These are phyloP conservation scores for Prunus padus DNA, from an alignment of 306 rosid genomes.

Conservation along the genomic window DNA sequence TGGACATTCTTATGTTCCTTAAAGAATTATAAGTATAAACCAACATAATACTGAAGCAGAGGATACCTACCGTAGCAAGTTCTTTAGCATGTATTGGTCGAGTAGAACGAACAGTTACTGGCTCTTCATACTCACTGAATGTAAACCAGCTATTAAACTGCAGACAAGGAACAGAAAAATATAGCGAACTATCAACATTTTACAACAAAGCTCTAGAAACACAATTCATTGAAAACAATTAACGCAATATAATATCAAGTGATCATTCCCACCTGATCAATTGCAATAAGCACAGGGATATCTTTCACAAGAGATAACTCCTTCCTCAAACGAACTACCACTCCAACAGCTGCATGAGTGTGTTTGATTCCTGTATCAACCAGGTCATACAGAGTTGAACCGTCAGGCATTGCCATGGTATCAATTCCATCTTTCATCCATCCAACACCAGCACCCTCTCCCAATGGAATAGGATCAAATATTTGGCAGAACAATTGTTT, in stretches of 20 bases:
- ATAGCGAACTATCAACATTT: constrained; percentile 12
- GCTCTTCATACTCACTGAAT: constrained; percentile 86
- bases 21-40: background rate
- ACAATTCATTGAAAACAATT: constrained; percentile 1
- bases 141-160: constrained; percentile 98
- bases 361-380: constrained; percentile 78
- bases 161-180: constrained; percentile 32
- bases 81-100: constrained; percentile 86
- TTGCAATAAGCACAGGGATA: constrained; percentile 87
- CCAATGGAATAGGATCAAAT: constrained; percentile 73
- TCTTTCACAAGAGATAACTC: constrained; percentile 88
- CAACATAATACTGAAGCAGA: background rate
- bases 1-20: background rate
- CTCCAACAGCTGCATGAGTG: constrained; percentile 95
- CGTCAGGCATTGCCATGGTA: constrained; percentile 70
- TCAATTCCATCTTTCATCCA: constrained; percentile 78
- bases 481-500: constrained; percentile 63
- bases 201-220: background rate
- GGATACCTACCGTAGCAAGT: constrained; percentile 68
- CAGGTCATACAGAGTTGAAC: constrained; percentile 77
- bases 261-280: constrained; percentile 75
- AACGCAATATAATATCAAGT: constrained; percentile 6
- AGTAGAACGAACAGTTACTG: constrained; percentile 78
- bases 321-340: constrained; percentile 83
- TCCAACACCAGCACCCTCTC: constrained; percentile 98